phyloP scores from a whole-genome alignment of 441 rosid genomes.

The Pelargonium fulgidum region DNA sequence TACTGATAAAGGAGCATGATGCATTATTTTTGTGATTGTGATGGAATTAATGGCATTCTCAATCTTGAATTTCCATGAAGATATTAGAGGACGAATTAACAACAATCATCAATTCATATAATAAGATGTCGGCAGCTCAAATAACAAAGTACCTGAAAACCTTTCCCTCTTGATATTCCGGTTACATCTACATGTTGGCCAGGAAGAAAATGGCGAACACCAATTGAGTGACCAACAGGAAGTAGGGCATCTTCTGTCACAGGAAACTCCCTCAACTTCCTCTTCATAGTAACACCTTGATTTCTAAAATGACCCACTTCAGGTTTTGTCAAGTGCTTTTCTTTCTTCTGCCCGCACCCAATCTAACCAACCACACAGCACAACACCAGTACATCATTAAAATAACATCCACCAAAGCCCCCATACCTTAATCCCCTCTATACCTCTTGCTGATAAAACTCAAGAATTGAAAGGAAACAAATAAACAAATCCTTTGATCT shows the following conservation, averaged over 20 bases:
- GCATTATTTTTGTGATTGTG: neutral
- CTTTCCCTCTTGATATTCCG: conserved; percentile 89
- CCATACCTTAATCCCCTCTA: neutral
- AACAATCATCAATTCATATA: neutral
- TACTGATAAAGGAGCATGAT: neutral
- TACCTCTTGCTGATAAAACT: no score
- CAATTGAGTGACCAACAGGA: conserved; percentile 68
- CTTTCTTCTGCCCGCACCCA: conserved; percentile 93
- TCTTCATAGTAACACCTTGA: conserved; percentile 82
- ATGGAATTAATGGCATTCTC: neutral
- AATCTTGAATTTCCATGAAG: no score
- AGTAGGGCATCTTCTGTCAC: conserved; percentile 92
- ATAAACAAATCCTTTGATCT: neutral
- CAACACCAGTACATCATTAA: conserved; percentile 18
- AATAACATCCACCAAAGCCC: neutral
- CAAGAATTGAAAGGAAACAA: neutral
- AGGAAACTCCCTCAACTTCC: conserved; percentile 86
- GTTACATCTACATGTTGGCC: conserved; percentile 82
- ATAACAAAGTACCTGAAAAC: conserved; percentile 61
- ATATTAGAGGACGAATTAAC: neutral
- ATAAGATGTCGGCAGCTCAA: neutral
- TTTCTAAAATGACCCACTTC: conserved; percentile 97
- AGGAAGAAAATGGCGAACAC: conserved; percentile 91
- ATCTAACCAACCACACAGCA: conserved; percentile 60
- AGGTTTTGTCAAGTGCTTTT: conserved; percentile 83